Percentiles rank a stretch among this genome's conserved stretches.
phyloP scores from a whole-genome alignment of 129 eudicot genomes.

The Rutidosis leptorrhynchoides region DNA sequence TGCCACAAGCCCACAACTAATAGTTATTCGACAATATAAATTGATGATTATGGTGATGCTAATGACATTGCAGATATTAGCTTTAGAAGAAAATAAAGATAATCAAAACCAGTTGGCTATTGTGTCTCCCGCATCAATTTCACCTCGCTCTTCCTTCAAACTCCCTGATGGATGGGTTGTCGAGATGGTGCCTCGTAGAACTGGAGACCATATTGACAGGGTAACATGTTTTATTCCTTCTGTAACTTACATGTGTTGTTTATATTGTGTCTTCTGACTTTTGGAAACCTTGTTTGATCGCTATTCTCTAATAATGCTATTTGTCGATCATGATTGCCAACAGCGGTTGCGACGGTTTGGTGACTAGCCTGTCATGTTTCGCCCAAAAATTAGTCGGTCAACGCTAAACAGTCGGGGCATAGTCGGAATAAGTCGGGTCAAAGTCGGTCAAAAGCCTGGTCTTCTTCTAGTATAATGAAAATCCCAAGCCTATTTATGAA shows the following conservation, averaged over 20 bases:
- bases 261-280: background rate
- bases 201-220: conserved; percentile 45
- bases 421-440: too few species aligned
- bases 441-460: too few species aligned
- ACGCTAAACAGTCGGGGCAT: too few species aligned
- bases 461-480: too few species aligned
- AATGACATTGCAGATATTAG: conserved; percentile 45
- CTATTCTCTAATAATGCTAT: background rate
- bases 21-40: background rate
- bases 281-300: background rate
- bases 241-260: background rate
- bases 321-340: too few species aligned
- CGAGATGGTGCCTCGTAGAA: conserved; percentile 65
- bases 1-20: background rate
- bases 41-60: conserved; percentile 11
- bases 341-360: too few species aligned
- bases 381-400: too few species aligned
- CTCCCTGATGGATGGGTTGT: conserved; percentile 94
- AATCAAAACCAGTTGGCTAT: conserved; percentile 33
- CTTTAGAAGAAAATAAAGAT: conserved; percentile 37
- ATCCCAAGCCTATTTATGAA: too few species aligned
- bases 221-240: conserved; percentile 30
- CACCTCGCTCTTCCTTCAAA: conserved; percentile 11
- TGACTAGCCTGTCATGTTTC: too few species aligned
- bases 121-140: conserved; percentile 28